Conservation (phyloP, 225 moss, liverwort and hornwort genomes). For the Physcomitrellopsis africana region DNA sequence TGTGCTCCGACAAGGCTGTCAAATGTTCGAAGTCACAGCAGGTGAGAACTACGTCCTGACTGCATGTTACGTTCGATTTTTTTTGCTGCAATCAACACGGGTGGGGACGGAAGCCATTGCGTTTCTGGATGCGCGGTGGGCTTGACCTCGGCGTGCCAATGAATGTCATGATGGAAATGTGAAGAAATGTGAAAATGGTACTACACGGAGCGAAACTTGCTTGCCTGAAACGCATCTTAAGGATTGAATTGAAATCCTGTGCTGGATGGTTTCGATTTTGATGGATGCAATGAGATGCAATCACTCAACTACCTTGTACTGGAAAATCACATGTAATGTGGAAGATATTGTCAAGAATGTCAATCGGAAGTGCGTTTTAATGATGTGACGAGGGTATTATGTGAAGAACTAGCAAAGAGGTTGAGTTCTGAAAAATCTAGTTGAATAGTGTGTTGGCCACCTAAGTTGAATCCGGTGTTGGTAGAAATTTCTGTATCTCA, state of each 20-base stretch:
- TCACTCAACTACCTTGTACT: too few relatives aligned
- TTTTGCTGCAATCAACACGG: neutral
- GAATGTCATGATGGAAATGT: neutral
- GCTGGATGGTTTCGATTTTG: neutral
- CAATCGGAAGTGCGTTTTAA: too few relatives aligned
- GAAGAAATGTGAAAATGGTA: neutral
- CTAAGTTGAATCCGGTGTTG: too few relatives aligned
- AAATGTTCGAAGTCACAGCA: constrained; percentile 40
- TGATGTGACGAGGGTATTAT: too few relatives aligned
- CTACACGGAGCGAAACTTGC: neutral
- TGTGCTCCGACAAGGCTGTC: constrained; percentile 5
- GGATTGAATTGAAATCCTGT: neutral
- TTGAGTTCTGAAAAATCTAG: too few relatives aligned
- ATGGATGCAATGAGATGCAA: too few relatives aligned
- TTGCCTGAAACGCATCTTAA: neutral
- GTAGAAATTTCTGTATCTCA: too few relatives aligned
- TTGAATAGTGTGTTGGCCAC: too few relatives aligned
- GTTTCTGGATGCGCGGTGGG: neutral
- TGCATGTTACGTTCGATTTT: neutral
- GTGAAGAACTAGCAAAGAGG: too few relatives aligned
- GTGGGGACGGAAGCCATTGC: neutral
- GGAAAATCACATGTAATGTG: neutral
- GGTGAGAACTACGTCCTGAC: constrained; percentile 31
- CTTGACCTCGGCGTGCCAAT: neutral
- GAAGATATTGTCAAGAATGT: neutral